These are phyloP conservation scores for Xerocomellus dryophilus DNA, from an alignment of 768 basidiomycete species.

Conservation along the genomic window DNA sequence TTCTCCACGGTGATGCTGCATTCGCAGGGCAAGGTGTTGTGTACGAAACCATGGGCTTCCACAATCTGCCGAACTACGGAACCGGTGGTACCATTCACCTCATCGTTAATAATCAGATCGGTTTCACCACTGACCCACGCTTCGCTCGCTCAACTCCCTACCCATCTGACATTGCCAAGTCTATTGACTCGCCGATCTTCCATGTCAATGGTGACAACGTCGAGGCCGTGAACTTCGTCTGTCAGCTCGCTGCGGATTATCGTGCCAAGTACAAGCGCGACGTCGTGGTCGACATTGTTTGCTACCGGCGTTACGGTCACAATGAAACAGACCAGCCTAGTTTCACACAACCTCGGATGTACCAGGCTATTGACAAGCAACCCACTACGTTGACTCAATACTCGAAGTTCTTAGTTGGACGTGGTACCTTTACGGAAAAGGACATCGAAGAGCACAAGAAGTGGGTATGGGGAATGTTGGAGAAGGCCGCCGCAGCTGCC, in stretches of 20 bases:
- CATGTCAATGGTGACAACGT: conserved; percentile 99
- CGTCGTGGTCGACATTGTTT: conserved; percentile 97
- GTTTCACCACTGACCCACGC: conserved; percentile 98
- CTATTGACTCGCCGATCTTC: conserved; percentile 98
- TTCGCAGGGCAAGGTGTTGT: conserved; percentile 98
- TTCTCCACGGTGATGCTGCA: conserved; percentile 97
- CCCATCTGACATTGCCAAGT: conserved; percentile 96
- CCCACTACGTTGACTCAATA: conserved; percentile 90
- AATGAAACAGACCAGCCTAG: conserved; percentile 99
- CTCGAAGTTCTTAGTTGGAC: conserved; percentile 83
- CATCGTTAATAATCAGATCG: conserved; percentile 99
- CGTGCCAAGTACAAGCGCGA: conserved; percentile 98
- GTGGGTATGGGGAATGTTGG: conserved; percentile 99
- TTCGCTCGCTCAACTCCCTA: conserved; percentile 98
- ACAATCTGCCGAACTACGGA: conserved; percentile 91
- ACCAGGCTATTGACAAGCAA: conserved; percentile 93
- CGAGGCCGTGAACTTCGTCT: conserved; percentile 98
- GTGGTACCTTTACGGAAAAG: conserved; percentile 91
- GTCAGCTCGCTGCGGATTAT: conserved; percentile 96
- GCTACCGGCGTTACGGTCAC: conserved; percentile 98
- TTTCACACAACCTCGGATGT: conserved; percentile 99
- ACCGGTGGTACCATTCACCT: conserved; percentile 98
- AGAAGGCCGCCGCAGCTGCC: conserved; percentile 88
- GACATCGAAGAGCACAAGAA: conserved; percentile 98
- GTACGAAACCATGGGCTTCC: conserved; percentile 99